Percentiles rank a stretch among this genome's conserved stretches.
phyloP scores from a whole-genome alignment of 2,329 filamentous ascomycete genomes.

The Colletotrichum plurivorum region DNA sequence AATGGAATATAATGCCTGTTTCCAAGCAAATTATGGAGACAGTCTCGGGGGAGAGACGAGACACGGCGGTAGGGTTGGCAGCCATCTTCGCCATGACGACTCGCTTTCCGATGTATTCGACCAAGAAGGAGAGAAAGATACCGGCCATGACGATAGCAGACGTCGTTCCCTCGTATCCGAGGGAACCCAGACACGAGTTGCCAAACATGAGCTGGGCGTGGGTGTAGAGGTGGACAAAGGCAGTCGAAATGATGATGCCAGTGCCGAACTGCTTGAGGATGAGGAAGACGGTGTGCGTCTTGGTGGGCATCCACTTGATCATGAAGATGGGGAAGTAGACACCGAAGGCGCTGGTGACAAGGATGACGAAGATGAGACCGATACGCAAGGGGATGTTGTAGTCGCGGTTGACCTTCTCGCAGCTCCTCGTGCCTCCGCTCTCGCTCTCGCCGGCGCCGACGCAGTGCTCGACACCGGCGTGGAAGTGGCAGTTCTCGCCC shows the following conservation, averaged over 20 bases:
- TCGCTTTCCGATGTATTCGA: constrained; percentile 77
- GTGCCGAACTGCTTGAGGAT: constrained; percentile 82
- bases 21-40: constrained; percentile 79
- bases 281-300: constrained; percentile 66
- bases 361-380: constrained; percentile 80
- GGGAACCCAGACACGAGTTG: constrained; percentile 76
- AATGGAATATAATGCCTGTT: constrained; percentile 82
- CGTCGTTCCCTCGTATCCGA: constrained; percentile 78
- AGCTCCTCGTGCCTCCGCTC: constrained; percentile 52
- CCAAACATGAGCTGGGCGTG: constrained; percentile 81
- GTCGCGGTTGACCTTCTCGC: constrained; percentile 62
- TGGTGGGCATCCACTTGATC: constrained; percentile 68
- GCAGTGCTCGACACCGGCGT: constrained; percentile 78
- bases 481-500: constrained; percentile 76
- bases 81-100: constrained; percentile 58
- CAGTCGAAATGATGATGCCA: constrained; percentile 80
- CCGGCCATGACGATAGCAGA: constrained; percentile 82
- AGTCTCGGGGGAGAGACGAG: constrained; percentile 58
- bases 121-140: constrained; percentile 78
- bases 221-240: constrained; percentile 79
- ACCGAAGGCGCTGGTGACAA: constrained; percentile 75
- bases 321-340: constrained; percentile 70
- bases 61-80: constrained; percentile 43
- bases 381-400: constrained; percentile 80
- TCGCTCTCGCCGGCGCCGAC: constrained; percentile 54